Evolutionary conservation across 441 rosid genomes (phyloP).

Genomic region (Arabidopsis lyrata): DNA sequence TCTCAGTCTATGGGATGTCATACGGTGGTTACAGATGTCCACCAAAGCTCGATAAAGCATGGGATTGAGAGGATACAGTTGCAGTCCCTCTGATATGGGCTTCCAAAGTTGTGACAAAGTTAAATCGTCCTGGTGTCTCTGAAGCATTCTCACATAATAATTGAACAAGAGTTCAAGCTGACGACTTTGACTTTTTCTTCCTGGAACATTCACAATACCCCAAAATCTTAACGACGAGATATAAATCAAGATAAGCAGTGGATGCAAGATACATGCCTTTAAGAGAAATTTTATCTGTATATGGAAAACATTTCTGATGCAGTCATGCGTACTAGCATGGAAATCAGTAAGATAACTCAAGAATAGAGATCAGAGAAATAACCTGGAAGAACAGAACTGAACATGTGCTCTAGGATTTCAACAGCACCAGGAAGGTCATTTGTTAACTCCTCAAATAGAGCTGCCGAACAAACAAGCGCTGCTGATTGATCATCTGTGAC

Average conservation of each 20-base stretch:
- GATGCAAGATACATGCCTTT: slow-evolving; percentile 25
- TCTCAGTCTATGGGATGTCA: slow-evolving; percentile 85
- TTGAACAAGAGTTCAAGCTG: slow-evolving; percentile 72
- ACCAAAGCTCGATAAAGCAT: slow-evolving; percentile 69
- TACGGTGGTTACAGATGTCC: slow-evolving; percentile 70
- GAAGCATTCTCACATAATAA: slow-evolving; percentile 71
- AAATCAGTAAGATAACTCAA: slow-evolving; percentile 5
- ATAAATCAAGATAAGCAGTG: slow-evolving; percentile 7
- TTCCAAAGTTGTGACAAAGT: slow-evolving; percentile 74
- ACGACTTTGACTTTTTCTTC: slow-evolving; percentile 75
- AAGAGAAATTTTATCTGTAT: not conserved
- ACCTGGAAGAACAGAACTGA: slow-evolving; percentile 94
- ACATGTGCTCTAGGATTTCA: slow-evolving; percentile 71
- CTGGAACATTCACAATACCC: slow-evolving; percentile 53
- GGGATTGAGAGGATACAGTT: slow-evolving; percentile 75
- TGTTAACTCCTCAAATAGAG: slow-evolving; percentile 86
- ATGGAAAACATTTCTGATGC: slow-evolving; percentile 19
- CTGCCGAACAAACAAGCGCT: slow-evolving; percentile 81
- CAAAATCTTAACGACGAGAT: slow-evolving; percentile 15
- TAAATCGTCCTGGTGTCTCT: slow-evolving; percentile 66
- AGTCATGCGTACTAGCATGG: slow-evolving; percentile 22
- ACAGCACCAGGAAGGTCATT: slow-evolving; percentile 68
- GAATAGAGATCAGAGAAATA: slow-evolving; percentile 28
- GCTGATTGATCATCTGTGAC: slow-evolving; percentile 72
- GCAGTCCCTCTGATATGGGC: slow-evolving; percentile 71